A percentile compares a stretch with the other conserved stretches of the same genome.
phyloP scores from a whole-genome alignment of 2,329 filamentous ascomycete species.

The Colletotrichum paranaense region DNA sequence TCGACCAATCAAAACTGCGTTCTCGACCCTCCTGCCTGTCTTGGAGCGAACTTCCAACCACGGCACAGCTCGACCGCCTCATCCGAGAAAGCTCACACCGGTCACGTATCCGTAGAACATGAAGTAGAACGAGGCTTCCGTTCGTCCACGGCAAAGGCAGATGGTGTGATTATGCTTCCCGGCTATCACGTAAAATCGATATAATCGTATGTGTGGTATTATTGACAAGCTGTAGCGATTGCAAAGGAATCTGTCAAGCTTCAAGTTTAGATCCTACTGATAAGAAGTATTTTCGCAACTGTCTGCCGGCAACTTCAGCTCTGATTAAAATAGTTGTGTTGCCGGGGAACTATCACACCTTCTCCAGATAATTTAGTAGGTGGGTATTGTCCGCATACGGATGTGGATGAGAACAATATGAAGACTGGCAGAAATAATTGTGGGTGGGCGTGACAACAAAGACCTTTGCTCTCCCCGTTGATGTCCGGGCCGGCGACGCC shows the following conservation, averaged over 20 bases:
- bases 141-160: conserved; percentile 2
- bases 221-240: neutral
- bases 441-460: neutral
- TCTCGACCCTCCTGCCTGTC: conserved; percentile 16
- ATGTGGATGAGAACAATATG: neutral
- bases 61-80: conserved; percentile 27
- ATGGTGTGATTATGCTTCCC: neutral
- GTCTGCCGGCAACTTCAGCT: neutral
- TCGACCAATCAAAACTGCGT: conserved; percentile 14
- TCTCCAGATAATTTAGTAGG: neutral
- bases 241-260: neutral
- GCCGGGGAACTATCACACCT: neutral
- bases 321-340: neutral
- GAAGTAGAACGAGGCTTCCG: neutral
- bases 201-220: neutral
- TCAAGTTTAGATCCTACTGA: too few species aligned
- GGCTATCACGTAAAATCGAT: neutral
- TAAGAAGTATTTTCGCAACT: neutral
- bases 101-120: neutral
- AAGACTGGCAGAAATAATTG: neutral
- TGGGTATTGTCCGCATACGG: neutral
- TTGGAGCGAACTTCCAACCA: conserved; percentile 12
- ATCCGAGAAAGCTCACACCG: conserved; percentile 21
- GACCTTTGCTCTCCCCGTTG: neutral
- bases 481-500: neutral